A percentile compares a stretch with the other conserved stretches of the same genome.
Conservation (phyloP, 805 yeast species). For the Yarrowia sp. region DNA sequence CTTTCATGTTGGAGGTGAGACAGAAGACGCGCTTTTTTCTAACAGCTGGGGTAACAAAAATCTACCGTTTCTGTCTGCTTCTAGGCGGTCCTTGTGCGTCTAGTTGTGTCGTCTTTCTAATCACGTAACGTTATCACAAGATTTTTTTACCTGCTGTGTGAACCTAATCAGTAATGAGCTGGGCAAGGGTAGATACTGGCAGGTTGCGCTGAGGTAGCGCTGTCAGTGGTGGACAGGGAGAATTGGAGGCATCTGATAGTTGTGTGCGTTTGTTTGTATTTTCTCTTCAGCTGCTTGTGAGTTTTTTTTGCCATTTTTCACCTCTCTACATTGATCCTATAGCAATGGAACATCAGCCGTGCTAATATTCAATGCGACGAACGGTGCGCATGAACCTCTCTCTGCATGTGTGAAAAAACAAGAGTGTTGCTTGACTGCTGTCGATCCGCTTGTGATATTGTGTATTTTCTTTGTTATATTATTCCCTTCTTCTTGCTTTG, state of each 20-base stretch:
- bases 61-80: slow-evolving; percentile 5
- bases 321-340: too few species aligned
- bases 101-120: slow-evolving; percentile 20
- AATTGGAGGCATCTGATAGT: neutral
- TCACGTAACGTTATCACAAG: slow-evolving; percentile 36
- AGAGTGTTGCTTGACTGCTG: too few species aligned
- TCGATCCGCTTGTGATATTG: too few species aligned
- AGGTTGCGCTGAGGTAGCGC: neutral
- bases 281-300: too few species aligned
- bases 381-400: neutral
- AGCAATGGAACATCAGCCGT: neutral
- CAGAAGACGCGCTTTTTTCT: neutral
- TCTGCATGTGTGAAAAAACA: too few species aligned
- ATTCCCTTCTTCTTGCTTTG: too few species aligned
- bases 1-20: slow-evolving; percentile 5
- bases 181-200: slow-evolving; percentile 4
- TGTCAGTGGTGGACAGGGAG: neutral
- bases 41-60: too few species aligned
- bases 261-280: too few species aligned
- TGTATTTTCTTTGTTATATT: too few species aligned
- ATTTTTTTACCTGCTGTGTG: slow-evolving; percentile 13
- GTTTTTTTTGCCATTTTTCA: too few species aligned
- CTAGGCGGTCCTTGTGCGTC: neutral
- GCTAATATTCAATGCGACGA: neutral
- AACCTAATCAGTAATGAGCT: slow-evolving; percentile 31